Conservation (phyloP, 2,329 filamentous ascomycete genomes). For the Magnaporthiopsis incrustans region DNA sequence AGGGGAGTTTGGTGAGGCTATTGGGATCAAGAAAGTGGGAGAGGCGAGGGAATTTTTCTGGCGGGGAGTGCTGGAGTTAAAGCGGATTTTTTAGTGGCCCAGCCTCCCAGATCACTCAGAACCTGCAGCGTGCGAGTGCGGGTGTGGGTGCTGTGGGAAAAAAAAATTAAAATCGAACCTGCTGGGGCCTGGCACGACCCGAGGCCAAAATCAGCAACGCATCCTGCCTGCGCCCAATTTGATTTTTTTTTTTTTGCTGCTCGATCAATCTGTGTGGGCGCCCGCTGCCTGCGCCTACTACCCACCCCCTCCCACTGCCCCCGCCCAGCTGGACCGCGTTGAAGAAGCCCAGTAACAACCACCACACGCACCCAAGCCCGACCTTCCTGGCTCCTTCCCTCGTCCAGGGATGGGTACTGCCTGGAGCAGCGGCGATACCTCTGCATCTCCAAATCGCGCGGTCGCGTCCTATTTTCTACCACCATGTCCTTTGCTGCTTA, state of each 20-base stretch:
- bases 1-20: background rate
- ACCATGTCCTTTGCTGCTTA: background rate
- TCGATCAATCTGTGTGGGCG: no score
- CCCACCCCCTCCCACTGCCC: no score
- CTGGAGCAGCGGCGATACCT: background rate
- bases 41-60: background rate
- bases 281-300: no score
- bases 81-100: constrained; percentile 3
- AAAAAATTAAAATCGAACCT: no score
- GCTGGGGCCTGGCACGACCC: background rate
- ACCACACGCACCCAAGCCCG: background rate
- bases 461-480: background rate
- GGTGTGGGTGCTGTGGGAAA: no score
- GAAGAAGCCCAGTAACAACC: background rate
- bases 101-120: constrained; percentile 3
- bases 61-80: background rate
- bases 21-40: background rate
- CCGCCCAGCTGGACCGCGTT: background rate
- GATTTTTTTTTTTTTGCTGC: no score
- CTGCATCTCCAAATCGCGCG: background rate
- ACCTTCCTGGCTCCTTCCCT: background rate
- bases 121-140: background rate
- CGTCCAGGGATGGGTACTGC: background rate
- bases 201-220: background rate
- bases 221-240: background rate